phyloP scores from a whole-genome alignment of 805 yeast genomes.

The Ogataea allantospora region DNA sequence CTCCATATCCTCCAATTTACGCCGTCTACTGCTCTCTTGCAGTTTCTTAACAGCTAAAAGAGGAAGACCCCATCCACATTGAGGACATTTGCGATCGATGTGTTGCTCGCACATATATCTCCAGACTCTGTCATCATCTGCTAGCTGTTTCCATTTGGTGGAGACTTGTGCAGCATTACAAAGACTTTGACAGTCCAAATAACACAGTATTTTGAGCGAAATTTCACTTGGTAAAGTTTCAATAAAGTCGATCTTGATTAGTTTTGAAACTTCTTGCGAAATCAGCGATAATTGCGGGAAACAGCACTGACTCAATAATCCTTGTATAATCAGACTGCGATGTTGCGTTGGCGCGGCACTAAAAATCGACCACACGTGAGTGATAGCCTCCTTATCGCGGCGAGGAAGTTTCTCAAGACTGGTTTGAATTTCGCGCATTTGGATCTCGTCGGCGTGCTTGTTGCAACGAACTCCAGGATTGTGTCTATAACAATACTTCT shows the following conservation, averaged over 20 bases:
- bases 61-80: conserved; percentile 99
- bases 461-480: conserved; percentile 83
- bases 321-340: conserved; percentile 75
- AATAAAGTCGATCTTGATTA: conserved; percentile 87
- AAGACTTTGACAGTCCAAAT: conserved; percentile 87
- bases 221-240: conserved; percentile 83
- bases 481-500: conserved; percentile 85
- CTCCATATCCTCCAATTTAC: conserved; percentile 27
- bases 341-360: conserved; percentile 69
- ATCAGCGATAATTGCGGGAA: conserved; percentile 91
- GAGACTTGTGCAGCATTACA: conserved; percentile 94
- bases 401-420: conserved; percentile 57
- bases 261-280: conserved; percentile 70
- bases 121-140: conserved; percentile 98
- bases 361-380: conserved; percentile 82
- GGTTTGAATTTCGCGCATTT: conserved; percentile 62
- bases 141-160: conserved; percentile 79
- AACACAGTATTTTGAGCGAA: conserved; percentile 79
- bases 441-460: conserved; percentile 60
- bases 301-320: conserved; percentile 85
- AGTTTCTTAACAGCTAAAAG: conserved; percentile 79
- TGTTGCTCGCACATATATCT: conserved; percentile 98
- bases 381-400: conserved; percentile 73
- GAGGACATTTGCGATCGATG: conserved; percentile 94
- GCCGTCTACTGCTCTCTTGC: conserved; percentile 29